Conservation (phyloP, 116 monocot species). For the Phalaenopsis hybrid region DNA sequence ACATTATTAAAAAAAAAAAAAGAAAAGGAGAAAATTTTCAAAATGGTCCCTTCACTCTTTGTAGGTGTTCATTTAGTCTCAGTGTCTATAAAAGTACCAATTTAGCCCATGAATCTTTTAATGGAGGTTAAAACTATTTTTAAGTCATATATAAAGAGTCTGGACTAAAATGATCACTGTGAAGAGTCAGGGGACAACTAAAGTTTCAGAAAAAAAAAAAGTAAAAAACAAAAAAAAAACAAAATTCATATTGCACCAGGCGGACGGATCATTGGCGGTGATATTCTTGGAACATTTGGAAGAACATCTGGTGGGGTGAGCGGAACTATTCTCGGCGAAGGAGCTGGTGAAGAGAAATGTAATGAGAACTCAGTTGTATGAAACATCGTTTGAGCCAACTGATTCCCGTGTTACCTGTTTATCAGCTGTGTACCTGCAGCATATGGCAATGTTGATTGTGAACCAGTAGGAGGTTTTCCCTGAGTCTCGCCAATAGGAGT, state of each 20-base stretch:
- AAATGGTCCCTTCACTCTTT: no score
- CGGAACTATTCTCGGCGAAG: neutral
- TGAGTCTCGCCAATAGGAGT: neutral
- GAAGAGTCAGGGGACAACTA: neutral
- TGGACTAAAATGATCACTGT: no score
- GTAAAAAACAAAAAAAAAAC: neutral
- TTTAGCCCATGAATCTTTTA: no score
- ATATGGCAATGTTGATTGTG: conserved; percentile 1
- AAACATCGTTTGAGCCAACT: neutral
- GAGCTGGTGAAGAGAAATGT: conserved; percentile 6
- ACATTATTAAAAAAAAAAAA: neutral
- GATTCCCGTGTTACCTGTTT: neutral
- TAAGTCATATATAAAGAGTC: no score
- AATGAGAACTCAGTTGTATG: conserved; percentile 6
- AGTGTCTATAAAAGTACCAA: no score
- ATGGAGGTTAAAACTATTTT: no score
- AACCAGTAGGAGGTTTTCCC: neutral
- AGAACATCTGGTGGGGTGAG: neutral
- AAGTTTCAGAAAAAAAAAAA: neutral
- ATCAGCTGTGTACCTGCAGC: conserved; percentile 11
- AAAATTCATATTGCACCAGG: neutral
- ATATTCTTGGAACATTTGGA: conserved; percentile 4
- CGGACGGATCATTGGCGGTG: neutral
- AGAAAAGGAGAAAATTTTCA: neutral
- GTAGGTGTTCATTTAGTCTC: no score